These are phyloP conservation scores for Immersiella caudata DNA, from an alignment of 495 filamentous ascomycete genomes.

Conservation along the genomic window DNA sequence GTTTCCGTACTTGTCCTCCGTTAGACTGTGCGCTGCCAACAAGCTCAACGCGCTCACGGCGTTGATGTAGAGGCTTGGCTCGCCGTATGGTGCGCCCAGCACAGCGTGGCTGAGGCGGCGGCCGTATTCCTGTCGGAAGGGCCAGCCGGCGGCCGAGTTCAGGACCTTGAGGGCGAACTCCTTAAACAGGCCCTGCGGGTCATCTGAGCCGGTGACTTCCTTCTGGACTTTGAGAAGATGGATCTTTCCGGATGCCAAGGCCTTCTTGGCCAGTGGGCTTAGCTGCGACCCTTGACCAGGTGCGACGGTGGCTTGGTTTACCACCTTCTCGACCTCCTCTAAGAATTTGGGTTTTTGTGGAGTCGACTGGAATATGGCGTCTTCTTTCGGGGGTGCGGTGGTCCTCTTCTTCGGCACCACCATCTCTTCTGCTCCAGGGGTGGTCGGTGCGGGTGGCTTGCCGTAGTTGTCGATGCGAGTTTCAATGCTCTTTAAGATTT, in stretches of 20 bases:
- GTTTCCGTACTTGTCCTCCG: conserved; percentile 85
- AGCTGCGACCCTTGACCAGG: conserved; percentile 58
- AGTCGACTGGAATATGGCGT: conserved; percentile 58
- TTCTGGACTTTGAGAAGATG: conserved; percentile 50
- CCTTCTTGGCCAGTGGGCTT: conserved; percentile 45
- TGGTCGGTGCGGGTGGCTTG: conserved; percentile 47
- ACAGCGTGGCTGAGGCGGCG: conserved; percentile 64
- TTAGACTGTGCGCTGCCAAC: conserved; percentile 70
- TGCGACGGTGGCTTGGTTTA: conserved; percentile 59
- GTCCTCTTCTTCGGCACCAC: conserved; percentile 32
- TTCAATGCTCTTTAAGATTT: conserved; percentile 65
- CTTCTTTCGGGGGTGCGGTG: conserved; percentile 58
- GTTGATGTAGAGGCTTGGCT: conserved; percentile 65
- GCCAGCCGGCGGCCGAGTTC: conserved; percentile 60
- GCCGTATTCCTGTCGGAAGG: conserved; percentile 71
- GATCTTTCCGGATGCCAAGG: conserved; percentile 37
- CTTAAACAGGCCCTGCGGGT: conserved; percentile 43
- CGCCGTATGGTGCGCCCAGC: conserved; percentile 68
- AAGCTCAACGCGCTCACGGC: conserved; percentile 68
- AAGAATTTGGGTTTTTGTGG: conserved; percentile 52
- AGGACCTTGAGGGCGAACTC: conserved; percentile 42
- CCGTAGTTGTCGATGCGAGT: conserved; percentile 63
- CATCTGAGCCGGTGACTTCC: conserved; percentile 44
- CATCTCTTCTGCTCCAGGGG: conserved; percentile 29
- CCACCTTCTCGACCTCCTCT: conserved; percentile 53